Percentiles rank a stretch among this genome's conserved stretches.
These are phyloP conservation scores for Leishmania major DNA, from an alignment of 208 protist genomes.

Conservation along the genomic window DNA sequence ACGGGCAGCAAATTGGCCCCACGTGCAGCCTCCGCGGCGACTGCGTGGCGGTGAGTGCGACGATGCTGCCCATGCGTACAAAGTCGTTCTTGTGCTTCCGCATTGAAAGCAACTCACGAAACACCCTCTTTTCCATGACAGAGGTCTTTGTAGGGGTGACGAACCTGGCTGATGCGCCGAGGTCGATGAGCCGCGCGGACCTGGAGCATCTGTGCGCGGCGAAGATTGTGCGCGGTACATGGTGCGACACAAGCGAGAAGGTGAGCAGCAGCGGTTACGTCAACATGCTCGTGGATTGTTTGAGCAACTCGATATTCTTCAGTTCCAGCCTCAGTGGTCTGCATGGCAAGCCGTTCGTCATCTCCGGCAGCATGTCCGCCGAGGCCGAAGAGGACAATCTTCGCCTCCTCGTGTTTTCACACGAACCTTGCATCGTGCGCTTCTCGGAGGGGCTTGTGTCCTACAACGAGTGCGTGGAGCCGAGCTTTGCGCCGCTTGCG, in stretches of 20 bases:
- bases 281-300: conserved; percentile 70
- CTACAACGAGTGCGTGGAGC: conserved; percentile 47
- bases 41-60: conserved; percentile 65
- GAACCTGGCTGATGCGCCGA: conserved; percentile 42
- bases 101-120: conserved; percentile 32
- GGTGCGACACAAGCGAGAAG: conserved; percentile 74
- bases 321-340: conserved; percentile 73
- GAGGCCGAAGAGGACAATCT: conserved; percentile 59
- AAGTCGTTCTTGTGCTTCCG: conserved; percentile 62
- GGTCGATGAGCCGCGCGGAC: conserved; percentile 51
- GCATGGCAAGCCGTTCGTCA: conserved; percentile 60
- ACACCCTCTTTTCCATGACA: conserved; percentile 38
- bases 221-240: conserved; percentile 79
- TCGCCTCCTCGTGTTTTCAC: conserved; percentile 71
- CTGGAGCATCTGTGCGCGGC: conserved; percentile 63
- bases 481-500: conserved; percentile 55
- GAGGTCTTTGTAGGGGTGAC: conserved; percentile 84
- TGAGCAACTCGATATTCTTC: conserved; percentile 56
- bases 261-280: conserved; percentile 46
- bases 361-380: conserved; percentile 48
- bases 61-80: conserved; percentile 58
- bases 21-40: conserved; percentile 45
- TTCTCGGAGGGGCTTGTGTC: conserved; percentile 59
- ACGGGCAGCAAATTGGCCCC: conserved; percentile 41
- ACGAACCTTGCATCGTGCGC: conserved; percentile 55